phyloP scores from a whole-genome alignment of 257 asterid species.

The Solanum rostratum region DNA sequence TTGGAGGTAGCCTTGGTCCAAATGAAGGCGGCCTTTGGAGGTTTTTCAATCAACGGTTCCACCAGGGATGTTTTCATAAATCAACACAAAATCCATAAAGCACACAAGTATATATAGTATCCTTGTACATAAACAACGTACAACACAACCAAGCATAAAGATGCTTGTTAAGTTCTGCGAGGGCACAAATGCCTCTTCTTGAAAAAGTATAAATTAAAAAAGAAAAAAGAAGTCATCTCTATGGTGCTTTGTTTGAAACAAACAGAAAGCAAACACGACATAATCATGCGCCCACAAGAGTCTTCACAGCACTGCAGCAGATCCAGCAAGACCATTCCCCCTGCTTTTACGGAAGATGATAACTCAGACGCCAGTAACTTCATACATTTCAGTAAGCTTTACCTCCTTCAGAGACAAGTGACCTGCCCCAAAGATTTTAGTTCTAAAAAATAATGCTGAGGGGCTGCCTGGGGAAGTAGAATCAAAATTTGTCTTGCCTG shows the following conservation, averaged over 20 bases:
- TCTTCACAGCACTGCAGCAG: neutral
- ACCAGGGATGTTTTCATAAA: neutral
- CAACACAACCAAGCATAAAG: neutral
- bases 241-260: neutral
- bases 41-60: neutral
- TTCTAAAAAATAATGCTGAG: neutral
- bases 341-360: neutral
- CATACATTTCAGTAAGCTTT: neutral
- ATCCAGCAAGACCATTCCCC: neutral
- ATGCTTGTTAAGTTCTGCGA: neutral
- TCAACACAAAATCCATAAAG: neutral
- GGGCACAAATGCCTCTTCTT: neutral
- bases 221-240: neutral
- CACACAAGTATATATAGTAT: neutral
- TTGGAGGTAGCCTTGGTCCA: too few relatives aligned
- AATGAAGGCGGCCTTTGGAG: too few relatives aligned
- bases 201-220: neutral
- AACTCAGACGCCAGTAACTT: neutral
- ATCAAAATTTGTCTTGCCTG: conserved; percentile 8
- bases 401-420: neutral
- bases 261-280: neutral
- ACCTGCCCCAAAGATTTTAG: neutral
- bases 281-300: neutral
- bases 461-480: conserved; percentile 5
- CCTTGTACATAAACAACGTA: neutral